These are phyloP conservation scores for Tricholoma saponaceum DNA, from an alignment of 768 basidiomycete species.

Conservation along the genomic window DNA sequence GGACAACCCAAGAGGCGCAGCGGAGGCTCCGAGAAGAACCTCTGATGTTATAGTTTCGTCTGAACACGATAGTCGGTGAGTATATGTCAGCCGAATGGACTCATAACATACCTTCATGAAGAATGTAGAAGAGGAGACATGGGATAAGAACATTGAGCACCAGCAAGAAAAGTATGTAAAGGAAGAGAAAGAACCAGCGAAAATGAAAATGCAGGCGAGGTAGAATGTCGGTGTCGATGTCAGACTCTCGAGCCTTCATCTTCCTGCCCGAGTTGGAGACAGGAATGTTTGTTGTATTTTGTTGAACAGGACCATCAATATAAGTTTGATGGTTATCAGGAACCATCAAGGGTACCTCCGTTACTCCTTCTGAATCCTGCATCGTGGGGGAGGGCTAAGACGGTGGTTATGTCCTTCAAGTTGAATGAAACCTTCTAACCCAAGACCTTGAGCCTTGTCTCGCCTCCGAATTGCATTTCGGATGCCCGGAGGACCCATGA, in stretches of 20 bases:
- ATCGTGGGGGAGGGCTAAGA: too few species aligned
- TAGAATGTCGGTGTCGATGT: background rate
- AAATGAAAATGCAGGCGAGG: background rate
- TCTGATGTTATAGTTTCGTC: slow-evolving; percentile 18
- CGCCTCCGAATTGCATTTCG: too few species aligned
- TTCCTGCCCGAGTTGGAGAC: too few species aligned
- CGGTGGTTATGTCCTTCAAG: too few species aligned
- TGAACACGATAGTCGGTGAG: background rate
- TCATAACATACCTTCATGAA: slow-evolving; percentile 20
- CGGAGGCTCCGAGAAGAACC: slow-evolving; percentile 24
- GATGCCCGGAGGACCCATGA: too few species aligned
- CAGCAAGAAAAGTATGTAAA: slow-evolving; percentile 22
- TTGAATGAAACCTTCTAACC: too few species aligned
- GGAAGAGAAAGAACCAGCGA: background rate
- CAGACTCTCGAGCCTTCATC: background rate
- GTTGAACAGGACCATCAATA: background rate
- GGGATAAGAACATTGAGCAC: slow-evolving; percentile 26
- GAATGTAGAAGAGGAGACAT: slow-evolving; percentile 24
- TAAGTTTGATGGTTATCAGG: background rate
- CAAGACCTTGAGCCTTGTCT: too few species aligned
- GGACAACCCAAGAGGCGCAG: slow-evolving; percentile 25
- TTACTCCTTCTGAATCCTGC: too few species aligned
- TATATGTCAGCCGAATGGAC: background rate
- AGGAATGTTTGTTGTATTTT: background rate
- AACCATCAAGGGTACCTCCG: too few species aligned